Evolutionary conservation across 176 grass and related monocot species (phyloP).

Genomic region (Aegilops sharonensis): DNA sequence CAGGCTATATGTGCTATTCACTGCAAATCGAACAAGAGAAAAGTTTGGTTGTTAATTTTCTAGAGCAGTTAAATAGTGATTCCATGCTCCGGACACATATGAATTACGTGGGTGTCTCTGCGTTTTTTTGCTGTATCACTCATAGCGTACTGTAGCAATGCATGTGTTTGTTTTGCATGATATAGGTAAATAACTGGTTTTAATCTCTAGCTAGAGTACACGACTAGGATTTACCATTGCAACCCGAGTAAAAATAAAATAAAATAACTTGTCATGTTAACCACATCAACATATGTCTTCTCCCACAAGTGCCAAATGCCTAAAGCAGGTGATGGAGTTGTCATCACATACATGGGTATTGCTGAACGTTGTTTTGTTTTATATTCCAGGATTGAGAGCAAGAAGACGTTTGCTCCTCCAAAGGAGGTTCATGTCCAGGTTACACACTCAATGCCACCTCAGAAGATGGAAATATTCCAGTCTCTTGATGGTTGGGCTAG

Average conservation of each 20-base stretch:
- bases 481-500: constrained; percentile 87
- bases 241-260: background rate
- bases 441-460: constrained; percentile 82
- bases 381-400: constrained; percentile 71
- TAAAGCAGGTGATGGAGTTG: background rate
- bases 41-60: background rate
- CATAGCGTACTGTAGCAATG: background rate
- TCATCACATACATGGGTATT: background rate
- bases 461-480: constrained; percentile 95
- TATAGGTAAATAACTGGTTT: background rate
- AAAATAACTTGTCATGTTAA: background rate
- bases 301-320: background rate
- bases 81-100: background rate
- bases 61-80: background rate
- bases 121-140: background rate
- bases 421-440: constrained; percentile 87
- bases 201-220: background rate
- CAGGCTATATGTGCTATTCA: background rate
- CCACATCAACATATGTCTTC: background rate
- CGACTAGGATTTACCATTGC: background rate
- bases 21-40: background rate
- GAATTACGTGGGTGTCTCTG: background rate
- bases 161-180: background rate
- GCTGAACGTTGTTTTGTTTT: background rate
- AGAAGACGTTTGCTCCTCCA: constrained; percentile 69